A percentile compares a stretch with the other conserved stretches of the same genome.
Conservation (phyloP, 345 rosid species). For the Eucalyptus dawsonii region DNA sequence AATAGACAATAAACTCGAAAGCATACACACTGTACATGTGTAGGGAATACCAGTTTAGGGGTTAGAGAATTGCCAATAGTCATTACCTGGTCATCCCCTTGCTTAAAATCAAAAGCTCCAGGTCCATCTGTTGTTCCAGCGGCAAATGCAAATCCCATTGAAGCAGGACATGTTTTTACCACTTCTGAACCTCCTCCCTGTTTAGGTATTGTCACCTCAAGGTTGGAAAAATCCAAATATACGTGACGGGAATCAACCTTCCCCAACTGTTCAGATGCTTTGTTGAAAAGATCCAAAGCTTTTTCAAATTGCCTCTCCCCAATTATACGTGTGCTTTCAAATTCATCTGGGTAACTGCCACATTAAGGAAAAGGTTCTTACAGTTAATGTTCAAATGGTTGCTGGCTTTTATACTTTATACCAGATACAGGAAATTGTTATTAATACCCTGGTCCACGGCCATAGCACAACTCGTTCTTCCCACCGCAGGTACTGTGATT, state of each 20-base stretch:
- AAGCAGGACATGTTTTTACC: slow-evolving; percentile 90
- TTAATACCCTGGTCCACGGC: slow-evolving; percentile 94
- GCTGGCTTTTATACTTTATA: not conserved
- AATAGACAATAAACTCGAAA: not conserved
- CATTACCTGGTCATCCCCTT: slow-evolving; percentile 83
- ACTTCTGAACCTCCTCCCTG: slow-evolving; percentile 58
- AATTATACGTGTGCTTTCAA: slow-evolving; percentile 86
- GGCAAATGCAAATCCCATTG: slow-evolving; percentile 96
- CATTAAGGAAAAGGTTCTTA: not conserved
- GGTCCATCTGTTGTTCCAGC: slow-evolving; percentile 99
- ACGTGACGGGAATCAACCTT: slow-evolving; percentile 73
- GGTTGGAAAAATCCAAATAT: slow-evolving; percentile 79
- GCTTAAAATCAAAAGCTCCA: slow-evolving; percentile 97
- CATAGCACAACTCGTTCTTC: slow-evolving; percentile 83
- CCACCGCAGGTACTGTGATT: slow-evolving; percentile 97
- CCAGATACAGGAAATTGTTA: not conserved
- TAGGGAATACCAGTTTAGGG: not conserved
- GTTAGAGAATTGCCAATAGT: not conserved
- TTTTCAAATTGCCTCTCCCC: slow-evolving; percentile 86
- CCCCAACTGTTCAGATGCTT: slow-evolving; percentile 81
- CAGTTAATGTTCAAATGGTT: not conserved
- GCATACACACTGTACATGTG: not conserved
- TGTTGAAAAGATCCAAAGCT: slow-evolving; percentile 72
- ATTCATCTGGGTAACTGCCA: slow-evolving; percentile 84
- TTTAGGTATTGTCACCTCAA: slow-evolving; percentile 50